These are phyloP conservation scores for Posidonia australis DNA, from an alignment of 106 monocot species.

Conservation along the genomic window DNA sequence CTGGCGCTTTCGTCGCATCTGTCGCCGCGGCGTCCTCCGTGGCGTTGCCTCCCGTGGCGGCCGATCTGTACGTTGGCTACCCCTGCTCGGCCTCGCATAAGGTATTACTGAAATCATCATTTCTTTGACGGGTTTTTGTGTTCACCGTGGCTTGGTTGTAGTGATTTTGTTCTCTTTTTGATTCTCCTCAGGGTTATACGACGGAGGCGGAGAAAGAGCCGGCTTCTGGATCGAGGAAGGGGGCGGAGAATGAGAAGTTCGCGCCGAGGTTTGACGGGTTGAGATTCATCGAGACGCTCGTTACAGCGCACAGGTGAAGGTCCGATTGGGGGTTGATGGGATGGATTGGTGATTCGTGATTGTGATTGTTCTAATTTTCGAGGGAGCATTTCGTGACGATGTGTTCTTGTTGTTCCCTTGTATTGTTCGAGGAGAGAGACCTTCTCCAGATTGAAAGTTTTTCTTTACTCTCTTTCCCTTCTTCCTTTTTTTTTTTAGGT, in stretches of 20 bases:
- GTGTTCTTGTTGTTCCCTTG: neutral
- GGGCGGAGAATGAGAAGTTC: constrained; percentile 8
- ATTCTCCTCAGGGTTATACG: neutral
- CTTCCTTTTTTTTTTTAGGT: no score
- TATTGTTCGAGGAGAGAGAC: no score
- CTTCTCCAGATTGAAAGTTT: no score
- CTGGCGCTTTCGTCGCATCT: neutral
- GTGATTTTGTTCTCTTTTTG: neutral
- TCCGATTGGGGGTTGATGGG: no score
- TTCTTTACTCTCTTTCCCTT: no score
- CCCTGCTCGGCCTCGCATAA: neutral
- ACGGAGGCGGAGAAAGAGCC: neutral
- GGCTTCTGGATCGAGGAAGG: no score
- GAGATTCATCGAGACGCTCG: constrained; percentile 15
- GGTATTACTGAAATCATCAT: neutral
- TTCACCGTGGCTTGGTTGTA: neutral
- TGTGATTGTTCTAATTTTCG: neutral
- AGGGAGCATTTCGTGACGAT: neutral
- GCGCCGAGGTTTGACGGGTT: constrained; percentile 12
- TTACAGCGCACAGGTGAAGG: constrained; percentile 10
- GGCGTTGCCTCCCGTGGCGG: neutral
- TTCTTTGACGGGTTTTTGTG: no score
- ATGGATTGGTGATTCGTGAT: neutral
- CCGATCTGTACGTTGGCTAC: neutral
- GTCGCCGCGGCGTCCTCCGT: neutral